These are phyloP conservation scores for Vanrija humicola DNA, from an alignment of 1,284 basidiomycete genomes.

Conservation along the genomic window DNA sequence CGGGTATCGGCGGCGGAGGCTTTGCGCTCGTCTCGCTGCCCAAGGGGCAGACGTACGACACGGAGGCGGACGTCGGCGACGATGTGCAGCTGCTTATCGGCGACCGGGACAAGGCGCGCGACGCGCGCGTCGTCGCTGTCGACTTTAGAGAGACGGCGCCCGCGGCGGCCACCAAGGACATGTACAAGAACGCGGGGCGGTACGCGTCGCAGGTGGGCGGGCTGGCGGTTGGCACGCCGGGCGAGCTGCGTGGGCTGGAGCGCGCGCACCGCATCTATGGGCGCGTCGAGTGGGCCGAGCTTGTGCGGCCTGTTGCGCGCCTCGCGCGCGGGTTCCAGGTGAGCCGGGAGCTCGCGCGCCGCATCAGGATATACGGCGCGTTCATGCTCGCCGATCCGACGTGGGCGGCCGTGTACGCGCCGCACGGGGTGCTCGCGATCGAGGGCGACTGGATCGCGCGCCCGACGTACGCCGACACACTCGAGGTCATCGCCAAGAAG, in stretches of 20 bases:
- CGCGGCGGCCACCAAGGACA: conserved; percentile 62
- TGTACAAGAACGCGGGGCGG: conserved; percentile 73
- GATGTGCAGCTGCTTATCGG: background rate
- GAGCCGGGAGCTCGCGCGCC: conserved; percentile 64
- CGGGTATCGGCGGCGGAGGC: conserved; percentile 81
- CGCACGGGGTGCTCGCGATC: conserved; percentile 63
- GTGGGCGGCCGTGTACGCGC: conserved; percentile 77
- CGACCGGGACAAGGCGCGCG: conserved; percentile 6
- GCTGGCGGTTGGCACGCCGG: conserved; percentile 75
- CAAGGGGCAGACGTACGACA: conserved; percentile 3
- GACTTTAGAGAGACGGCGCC: conserved; percentile 90
- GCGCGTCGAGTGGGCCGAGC: conserved; percentile 65
- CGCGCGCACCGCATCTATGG: conserved; percentile 45
- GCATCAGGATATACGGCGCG: conserved; percentile 58
- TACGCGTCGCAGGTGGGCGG: conserved; percentile 68
- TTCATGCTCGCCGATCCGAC: conserved; percentile 72
- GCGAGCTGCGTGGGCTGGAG: conserved; percentile 71
- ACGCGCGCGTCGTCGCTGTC: conserved; percentile 55
- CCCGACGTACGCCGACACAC: conserved; percentile 53
- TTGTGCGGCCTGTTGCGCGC: conserved; percentile 70
- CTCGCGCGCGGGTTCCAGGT: conserved; percentile 70
- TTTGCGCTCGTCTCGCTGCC: conserved; percentile 86
- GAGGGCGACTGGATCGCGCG: conserved; percentile 71
- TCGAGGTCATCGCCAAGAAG: conserved; percentile 40
- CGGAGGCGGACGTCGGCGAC: background rate